Conservation (phyloP, 352 stramenopile species). For the Phytopythium ostracodes region DNA sequence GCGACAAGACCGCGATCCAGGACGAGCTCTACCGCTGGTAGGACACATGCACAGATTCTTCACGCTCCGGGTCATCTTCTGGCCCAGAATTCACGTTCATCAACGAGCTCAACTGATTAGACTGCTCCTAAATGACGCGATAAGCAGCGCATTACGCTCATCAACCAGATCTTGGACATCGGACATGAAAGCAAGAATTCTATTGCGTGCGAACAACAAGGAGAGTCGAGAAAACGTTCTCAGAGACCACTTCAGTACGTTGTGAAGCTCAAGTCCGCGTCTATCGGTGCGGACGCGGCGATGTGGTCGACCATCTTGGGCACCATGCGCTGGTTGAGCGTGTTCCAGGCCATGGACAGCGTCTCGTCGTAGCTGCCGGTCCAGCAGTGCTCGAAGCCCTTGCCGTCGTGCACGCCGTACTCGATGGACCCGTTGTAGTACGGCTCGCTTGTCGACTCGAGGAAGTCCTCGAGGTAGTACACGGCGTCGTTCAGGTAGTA, state of each 20-base stretch:
- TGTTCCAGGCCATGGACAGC: constrained; percentile 65
- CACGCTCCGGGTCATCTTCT: neutral
- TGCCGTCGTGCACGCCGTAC: constrained; percentile 61
- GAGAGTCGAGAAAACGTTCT: neutral
- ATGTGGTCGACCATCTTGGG: constrained; percentile 66
- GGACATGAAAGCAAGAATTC: too few relatives aligned
- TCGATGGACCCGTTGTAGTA: constrained; percentile 76
- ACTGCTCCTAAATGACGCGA: neutral
- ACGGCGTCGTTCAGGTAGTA: constrained; percentile 77
- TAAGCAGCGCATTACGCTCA: neutral
- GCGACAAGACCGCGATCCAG: constrained; percentile 18
- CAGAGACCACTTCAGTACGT: constrained; percentile 13
- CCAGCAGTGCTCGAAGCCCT: constrained; percentile 76
- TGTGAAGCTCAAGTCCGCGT: constrained; percentile 52
- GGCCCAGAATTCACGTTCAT: constrained; percentile 3
- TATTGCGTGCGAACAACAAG: neutral
- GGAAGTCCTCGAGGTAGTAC: constrained; percentile 64
- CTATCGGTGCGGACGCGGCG: constrained; percentile 31
- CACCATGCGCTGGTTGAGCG: constrained; percentile 71
- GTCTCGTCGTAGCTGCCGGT: constrained; percentile 67
- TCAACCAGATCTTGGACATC: too few relatives aligned
- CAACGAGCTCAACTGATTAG: constrained; percentile 5
- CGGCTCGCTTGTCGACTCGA: constrained; percentile 49
- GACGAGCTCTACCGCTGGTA: constrained; percentile 8
- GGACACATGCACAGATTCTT: constrained; percentile 6